These are phyloP conservation scores for Fusarium oxysporum DNA, from an alignment of 2,329 filamentous ascomycete species.

Conservation along the genomic window DNA sequence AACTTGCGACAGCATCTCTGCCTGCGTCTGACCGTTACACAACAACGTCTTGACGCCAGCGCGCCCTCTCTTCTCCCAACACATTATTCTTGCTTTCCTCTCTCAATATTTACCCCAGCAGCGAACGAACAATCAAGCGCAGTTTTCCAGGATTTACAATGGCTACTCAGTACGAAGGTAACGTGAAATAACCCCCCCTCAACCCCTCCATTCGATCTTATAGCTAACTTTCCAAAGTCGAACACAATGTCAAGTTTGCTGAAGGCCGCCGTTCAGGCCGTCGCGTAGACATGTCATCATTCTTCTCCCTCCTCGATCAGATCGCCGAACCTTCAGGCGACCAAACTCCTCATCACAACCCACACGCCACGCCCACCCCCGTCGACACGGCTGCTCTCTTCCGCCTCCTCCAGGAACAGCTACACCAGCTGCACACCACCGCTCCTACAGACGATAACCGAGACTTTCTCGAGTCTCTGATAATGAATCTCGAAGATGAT, in stretches of 20 bases:
- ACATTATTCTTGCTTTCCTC: neutral
- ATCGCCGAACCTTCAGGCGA: slow-evolving; percentile 56
- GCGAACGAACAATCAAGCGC: neutral
- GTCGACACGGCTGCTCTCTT: slow-evolving; percentile 68
- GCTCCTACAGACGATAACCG: slow-evolving; percentile 63
- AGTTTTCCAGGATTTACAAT: slow-evolving; percentile 50
- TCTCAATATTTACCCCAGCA: neutral
- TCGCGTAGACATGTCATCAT: slow-evolving; percentile 72
- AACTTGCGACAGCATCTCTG: slow-evolving; percentile 41
- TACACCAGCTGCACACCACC: slow-evolving; percentile 62
- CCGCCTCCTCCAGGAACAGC: slow-evolving; percentile 69
- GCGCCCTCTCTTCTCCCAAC: neutral
- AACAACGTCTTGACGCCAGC: slow-evolving; percentile 15
- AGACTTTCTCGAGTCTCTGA: slow-evolving; percentile 62
- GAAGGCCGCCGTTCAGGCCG: slow-evolving; percentile 57
- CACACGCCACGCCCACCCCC: slow-evolving; percentile 69
- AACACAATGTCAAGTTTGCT: slow-evolving; percentile 69
- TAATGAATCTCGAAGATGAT: slow-evolving; percentile 60
- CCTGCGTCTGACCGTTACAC: slow-evolving; percentile 31
- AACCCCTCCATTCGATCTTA: slow-evolving; percentile 4
- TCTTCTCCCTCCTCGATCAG: slow-evolving; percentile 68
- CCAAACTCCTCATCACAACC: slow-evolving; percentile 59
- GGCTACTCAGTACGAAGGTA: slow-evolving; percentile 70
- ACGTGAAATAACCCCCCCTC: slow-evolving; percentile 10
- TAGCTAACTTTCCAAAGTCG: slow-evolving; percentile 60